phyloP scores from a whole-genome alignment of 805 yeast species.

The Jamesozyma gamospora region DNA sequence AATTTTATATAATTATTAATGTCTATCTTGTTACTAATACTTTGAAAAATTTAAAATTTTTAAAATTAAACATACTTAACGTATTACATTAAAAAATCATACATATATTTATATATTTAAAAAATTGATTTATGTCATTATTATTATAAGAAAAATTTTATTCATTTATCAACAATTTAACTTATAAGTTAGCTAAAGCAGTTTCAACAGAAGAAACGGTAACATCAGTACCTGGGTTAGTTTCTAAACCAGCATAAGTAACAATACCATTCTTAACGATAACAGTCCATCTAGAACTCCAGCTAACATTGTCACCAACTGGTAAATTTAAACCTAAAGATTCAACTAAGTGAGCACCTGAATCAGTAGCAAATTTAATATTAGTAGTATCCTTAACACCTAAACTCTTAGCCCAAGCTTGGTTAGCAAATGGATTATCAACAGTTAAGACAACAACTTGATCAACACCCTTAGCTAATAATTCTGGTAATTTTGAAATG shows the following conservation, averaged over 20 bases:
- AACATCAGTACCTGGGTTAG: slow-evolving; percentile 29
- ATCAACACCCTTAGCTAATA: slow-evolving; percentile 46
- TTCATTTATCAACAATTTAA: too few relatives aligned
- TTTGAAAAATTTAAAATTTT: too few relatives aligned
- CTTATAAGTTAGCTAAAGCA: slow-evolving; percentile 25
- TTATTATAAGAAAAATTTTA: too few relatives aligned
- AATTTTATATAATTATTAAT: too few relatives aligned
- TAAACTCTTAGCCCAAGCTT: slow-evolving; percentile 51
- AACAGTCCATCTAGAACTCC: slow-evolving; percentile 66
- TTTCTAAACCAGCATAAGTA: slow-evolving; percentile 35
- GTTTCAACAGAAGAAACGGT: slow-evolving; percentile 30
- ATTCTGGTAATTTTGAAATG: slow-evolving; percentile 39
- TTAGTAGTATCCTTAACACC: slow-evolving; percentile 30
- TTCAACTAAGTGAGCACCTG: slow-evolving; percentile 48
- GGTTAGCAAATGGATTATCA: slow-evolving; percentile 61
- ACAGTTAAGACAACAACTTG: slow-evolving; percentile 52
- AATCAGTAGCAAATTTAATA: slow-evolving; percentile 57
- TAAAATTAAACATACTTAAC: too few relatives aligned
- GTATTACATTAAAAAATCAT: too few relatives aligned
- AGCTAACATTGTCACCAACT: slow-evolving; percentile 41
- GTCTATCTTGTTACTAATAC: too few relatives aligned
- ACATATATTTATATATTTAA: too few relatives aligned
- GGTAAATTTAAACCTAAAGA: slow-evolving; percentile 51
- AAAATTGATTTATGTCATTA: too few relatives aligned
- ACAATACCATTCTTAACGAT: slow-evolving; percentile 52